Conservation (phyloP, 371 early-diverging fungal genomes). For the Mucor saturninus region DNA sequence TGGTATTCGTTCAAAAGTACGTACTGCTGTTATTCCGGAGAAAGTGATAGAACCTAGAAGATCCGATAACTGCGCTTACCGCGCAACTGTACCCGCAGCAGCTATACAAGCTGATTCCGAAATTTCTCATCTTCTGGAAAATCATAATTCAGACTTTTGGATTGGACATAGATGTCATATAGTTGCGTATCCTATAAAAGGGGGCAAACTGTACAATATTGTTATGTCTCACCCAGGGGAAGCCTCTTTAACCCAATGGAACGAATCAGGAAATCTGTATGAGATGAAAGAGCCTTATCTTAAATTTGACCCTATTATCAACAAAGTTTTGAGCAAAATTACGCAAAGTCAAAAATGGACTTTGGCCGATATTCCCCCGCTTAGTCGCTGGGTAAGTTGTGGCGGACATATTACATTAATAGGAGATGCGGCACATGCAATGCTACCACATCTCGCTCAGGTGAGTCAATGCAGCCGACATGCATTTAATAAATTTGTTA, state of each 20-base stretch:
- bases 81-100: slow-evolving; percentile 33
- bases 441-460: slow-evolving; percentile 39
- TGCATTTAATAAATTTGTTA: no score
- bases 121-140: slow-evolving; percentile 32
- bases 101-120: slow-evolving; percentile 32
- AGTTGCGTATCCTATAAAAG: slow-evolving; percentile 37
- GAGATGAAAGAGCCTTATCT: slow-evolving; percentile 33
- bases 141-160: slow-evolving; percentile 39
- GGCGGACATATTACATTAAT: slow-evolving; percentile 25
- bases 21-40: slow-evolving; percentile 32
- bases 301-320: slow-evolving; percentile 34
- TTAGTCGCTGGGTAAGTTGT: slow-evolving; percentile 34
- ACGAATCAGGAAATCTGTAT: slow-evolving; percentile 30
- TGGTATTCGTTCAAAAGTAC: slow-evolving; percentile 35
- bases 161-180: slow-evolving; percentile 35
- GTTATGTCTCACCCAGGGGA: slow-evolving; percentile 36
- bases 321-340: slow-evolving; percentile 26
- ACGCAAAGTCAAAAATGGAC: slow-evolving; percentile 34
- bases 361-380: slow-evolving; percentile 33
- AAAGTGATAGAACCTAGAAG: slow-evolving; percentile 21
- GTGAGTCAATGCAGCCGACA: background rate
- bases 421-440: slow-evolving; percentile 42
- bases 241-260: slow-evolving; percentile 32
- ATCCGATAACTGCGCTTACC: slow-evolving; percentile 39
- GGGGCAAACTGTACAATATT: slow-evolving; percentile 34